Conservation (phyloP, 129 eudicot species). For the Flaveria bidentis region DNA sequence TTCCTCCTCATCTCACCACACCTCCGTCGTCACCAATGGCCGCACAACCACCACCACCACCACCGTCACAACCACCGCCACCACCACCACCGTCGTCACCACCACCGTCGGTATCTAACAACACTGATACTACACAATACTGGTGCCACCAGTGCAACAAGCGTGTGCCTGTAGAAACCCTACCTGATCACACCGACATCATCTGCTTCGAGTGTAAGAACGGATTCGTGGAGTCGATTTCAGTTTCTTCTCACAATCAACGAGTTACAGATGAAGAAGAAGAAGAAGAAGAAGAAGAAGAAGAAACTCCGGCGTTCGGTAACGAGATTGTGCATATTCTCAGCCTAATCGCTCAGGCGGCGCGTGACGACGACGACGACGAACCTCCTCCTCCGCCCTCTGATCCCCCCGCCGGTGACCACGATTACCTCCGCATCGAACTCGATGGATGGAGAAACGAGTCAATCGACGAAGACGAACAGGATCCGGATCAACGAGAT, state of each 20-base stretch:
- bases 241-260: conserved; percentile 32
- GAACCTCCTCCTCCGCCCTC: conserved; percentile 54
- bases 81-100: conserved; percentile 17
- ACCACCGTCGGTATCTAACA: neutral
- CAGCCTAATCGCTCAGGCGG: conserved; percentile 65
- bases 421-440: conserved; percentile 63
- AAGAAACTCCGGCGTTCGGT: conserved; percentile 41
- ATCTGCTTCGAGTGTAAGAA: conserved; percentile 68
- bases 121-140: conserved; percentile 35
- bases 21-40: conserved; percentile 5
- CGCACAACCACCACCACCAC: conserved; percentile 16
- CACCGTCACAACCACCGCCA: conserved; percentile 3
- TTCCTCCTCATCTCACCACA: neutral
- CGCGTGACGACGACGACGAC: conserved; percentile 64
- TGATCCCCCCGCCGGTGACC: conserved; percentile 29
- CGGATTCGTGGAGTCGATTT: conserved; percentile 75
- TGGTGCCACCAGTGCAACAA: conserved; percentile 91
- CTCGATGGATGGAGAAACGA: conserved; percentile 61
- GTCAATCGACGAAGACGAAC: neutral
- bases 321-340: conserved; percentile 69
- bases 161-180: conserved; percentile 71
- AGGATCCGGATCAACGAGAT: neutral
- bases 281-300: conserved; percentile 52
- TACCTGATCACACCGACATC: conserved; percentile 58
- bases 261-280: conserved; percentile 37